Base-by-base conservation (phyloP, 2,329 filamentous ascomycete species). In the Apiospora saccharicola region DNA sequence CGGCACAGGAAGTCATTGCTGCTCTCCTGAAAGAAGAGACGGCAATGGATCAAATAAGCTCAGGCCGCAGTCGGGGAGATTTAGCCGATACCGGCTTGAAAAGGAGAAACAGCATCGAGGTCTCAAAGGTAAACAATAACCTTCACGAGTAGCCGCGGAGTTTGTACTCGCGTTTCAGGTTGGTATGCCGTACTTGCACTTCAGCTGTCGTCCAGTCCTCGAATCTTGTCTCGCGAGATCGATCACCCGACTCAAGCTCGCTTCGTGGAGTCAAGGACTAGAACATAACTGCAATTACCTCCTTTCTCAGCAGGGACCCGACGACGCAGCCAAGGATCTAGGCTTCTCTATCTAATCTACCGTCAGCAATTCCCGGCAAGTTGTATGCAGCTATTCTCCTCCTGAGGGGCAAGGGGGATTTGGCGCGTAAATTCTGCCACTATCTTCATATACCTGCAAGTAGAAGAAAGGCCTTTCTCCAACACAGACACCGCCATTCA, bases 91-190 rank as follows among this genome's bases (percentile, higher is more conserved):
- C 53, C 37, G 53, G 26, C 30, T 61, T 1, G 6, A 61, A 19
- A 37, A 30, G 10, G 7, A n/a, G 30, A n/a, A 37, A 7, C 37
- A 8, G 19, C 26, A 37, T 61, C 30, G 7, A 16, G 30, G 30
- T 6, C 57, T 64, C 57, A n/a, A 3, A 64, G 14, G 19, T n/a
- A 12, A 10, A 19, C 12, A n/a, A n/a, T 14, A n/a, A n/a, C 34
- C 34, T 41, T 5, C 57, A 64, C 22, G 34, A n/a, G 41, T 64
- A 41, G 57, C 53, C 53, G 53, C 37, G 19, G 13, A 61, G 53
- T 12, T n/a, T n/a, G 53, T 61, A 61, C 30, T 22, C 57, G 57
- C 30, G 57, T 64, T 64, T 64, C 57, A 64, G 22, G 57, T 41
- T 41, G 3, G 57, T 12, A 6, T 22, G n/a, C 37, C 34, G 57